These are phyloP conservation scores for Dalbergia cochinchinensis DNA, from an alignment of 306 rosid species.

Conservation along the genomic window DNA sequence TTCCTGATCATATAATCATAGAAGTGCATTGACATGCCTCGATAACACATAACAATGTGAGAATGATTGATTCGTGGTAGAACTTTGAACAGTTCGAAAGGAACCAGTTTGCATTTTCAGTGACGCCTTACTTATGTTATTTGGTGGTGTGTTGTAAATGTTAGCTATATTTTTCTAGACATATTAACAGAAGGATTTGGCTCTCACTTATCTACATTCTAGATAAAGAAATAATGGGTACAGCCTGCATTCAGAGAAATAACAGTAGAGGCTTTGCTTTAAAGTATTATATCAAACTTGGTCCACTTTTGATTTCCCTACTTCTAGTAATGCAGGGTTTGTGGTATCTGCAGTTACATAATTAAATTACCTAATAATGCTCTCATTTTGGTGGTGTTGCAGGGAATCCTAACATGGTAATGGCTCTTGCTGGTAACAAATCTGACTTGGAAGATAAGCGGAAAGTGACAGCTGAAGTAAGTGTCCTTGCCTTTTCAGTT, in stretches of 20 bases:
- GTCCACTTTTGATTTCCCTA: conserved; percentile 23
- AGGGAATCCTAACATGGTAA: conserved; percentile 73
- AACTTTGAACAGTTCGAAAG: conserved; percentile 3
- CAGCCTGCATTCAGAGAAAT: conserved; percentile 20
- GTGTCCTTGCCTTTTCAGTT: conserved; percentile 23
- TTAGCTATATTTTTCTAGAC: too few species aligned
- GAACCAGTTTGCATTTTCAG: conserved; percentile 13
- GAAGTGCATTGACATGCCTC: conserved; percentile 14
- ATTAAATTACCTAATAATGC: conserved; percentile 29
- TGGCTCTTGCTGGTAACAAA: conserved; percentile 74
- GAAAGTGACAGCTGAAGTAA: conserved; percentile 65
- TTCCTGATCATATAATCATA: background rate
- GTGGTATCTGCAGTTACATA: conserved; percentile 23
- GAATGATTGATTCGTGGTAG: conserved; percentile 20
- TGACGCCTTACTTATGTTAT: conserved; percentile 16
- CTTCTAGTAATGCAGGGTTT: conserved; percentile 14
- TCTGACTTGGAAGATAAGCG: conserved; percentile 71
- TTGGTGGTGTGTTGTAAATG: conserved; percentile 27
- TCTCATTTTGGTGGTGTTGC: conserved; percentile 39
- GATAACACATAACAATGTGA: conserved; percentile 17
- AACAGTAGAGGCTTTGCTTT: background rate
- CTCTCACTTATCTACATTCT: conserved; percentile 10
- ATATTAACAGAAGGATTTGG: background rate
- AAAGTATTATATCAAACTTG: conserved; percentile 25
- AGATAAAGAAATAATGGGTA: background rate